These are phyloP conservation scores for Avicennia marina DNA, from an alignment of 257 asterid genomes.

Conservation along the genomic window DNA sequence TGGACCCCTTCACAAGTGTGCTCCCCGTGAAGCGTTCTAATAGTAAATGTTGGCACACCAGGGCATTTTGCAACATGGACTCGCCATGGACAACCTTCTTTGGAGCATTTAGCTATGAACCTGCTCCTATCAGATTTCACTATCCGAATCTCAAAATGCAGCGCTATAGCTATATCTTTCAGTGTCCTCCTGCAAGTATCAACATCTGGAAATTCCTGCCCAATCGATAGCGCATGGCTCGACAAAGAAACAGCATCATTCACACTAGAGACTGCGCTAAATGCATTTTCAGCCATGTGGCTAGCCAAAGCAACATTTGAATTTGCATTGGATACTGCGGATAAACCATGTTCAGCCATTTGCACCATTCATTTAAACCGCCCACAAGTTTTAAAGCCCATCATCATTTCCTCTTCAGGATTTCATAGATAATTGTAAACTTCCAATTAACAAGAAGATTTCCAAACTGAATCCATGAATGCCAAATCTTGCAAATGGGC, in stretches of 20 bases:
- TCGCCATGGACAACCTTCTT: slow-evolving; percentile 99
- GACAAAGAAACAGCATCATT: slow-evolving; percentile 19
- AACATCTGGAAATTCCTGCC: slow-evolving; percentile 94
- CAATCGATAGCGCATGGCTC: slow-evolving; percentile 46
- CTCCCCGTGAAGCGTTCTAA: slow-evolving; percentile 79
- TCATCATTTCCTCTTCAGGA: not conserved
- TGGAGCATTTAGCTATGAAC: slow-evolving; percentile 95
- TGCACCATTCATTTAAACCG: slow-evolving; percentile 16
- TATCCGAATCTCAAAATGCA: slow-evolving; percentile 89
- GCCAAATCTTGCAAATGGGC: no score
- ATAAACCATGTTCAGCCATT: slow-evolving; percentile 40
- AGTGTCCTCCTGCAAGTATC: slow-evolving; percentile 79
- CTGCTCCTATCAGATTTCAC: slow-evolving; percentile 95
- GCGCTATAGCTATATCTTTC: slow-evolving; percentile 82
- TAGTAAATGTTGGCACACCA: slow-evolving; percentile 79
- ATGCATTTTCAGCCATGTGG: slow-evolving; percentile 23
- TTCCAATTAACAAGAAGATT: no score
- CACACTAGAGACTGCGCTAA: slow-evolving; percentile 11
- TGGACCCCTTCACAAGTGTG: slow-evolving; percentile 93
- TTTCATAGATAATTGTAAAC: not conserved
- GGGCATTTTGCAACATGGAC: slow-evolving; percentile 91
- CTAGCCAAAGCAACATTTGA: slow-evolving; percentile 16
- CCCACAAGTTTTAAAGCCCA: not conserved
- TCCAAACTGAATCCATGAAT: no score
- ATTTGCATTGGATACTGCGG: slow-evolving; percentile 19